Base-by-base conservation (phyloP, 1,284 basidiomycete species). In the Tilletia caries region DNA sequence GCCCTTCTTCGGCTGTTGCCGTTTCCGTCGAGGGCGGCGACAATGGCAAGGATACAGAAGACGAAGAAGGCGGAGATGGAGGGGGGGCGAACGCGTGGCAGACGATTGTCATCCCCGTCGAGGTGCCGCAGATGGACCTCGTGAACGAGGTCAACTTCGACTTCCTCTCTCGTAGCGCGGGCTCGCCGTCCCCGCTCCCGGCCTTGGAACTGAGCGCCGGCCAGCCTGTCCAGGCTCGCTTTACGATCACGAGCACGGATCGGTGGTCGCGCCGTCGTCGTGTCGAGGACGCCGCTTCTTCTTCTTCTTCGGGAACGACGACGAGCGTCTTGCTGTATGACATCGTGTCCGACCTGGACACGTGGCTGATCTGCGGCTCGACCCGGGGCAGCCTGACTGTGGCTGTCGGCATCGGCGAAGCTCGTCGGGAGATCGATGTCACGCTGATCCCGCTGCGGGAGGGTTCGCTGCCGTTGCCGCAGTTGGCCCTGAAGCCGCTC, bases 241-340 rank as follows among this genome's bases (percentile, higher is more conserved):
- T 79, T 1, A 13, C 65, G 3, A 75, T 79, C 58, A 37, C n/a
- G 1, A 72, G 72, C 6, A 71, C 70, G 2, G 65, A 66, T 1
- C 60, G 37, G 2, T 79, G 75, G 76, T 69, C 64, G 18, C 15
- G 18, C 27, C 60, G 8, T 23, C 33, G n/a, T 41, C 37, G 10
- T 6, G 2, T 41, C 1, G 37, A n/a, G n/a, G n/a, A n/a, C n/a
- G n/a, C n/a, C 10, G 15, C 66, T 5, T 41, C 64, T 20, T 15
- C 37, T 13, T 15, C 44, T 32, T n/a, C 54, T 4, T n/a, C n/a
- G n/a, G n/a, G n/a, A n/a, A n/a, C n/a, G n/a, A n/a, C n/a, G n/a
- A n/a, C n/a, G n/a, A n/a, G n/a, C n/a, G n/a, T 65, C n/a, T 48
- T 82, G 68, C 58, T 74, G 34, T 82, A 80, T 71, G 73, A 82